Conservation (phyloP, 2,329 filamentous ascomycete genomes). For the Fusarium sp. region DNA sequence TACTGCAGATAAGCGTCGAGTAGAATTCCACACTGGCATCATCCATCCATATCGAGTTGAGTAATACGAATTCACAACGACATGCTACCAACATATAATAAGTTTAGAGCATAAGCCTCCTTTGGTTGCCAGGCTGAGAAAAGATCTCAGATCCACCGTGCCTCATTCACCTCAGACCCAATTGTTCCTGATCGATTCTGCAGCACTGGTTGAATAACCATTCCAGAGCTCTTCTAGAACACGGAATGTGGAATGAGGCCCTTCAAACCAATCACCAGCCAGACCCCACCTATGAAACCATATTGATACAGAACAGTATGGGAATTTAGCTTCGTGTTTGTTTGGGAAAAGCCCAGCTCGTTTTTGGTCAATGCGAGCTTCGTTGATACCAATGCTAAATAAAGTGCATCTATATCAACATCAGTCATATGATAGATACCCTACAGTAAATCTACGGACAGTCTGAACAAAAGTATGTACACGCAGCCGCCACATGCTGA, state of each 20-base stretch:
- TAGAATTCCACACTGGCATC: constrained; percentile 1
- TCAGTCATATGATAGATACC: not conserved
- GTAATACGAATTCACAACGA: not conserved
- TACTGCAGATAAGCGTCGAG: not conserved
- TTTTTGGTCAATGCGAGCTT: constrained; percentile 7
- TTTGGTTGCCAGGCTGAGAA: not conserved
- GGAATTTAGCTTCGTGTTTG: not conserved
- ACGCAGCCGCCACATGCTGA: constrained; percentile 43
- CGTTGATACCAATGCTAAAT: not conserved
- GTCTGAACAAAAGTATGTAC: constrained; percentile 18
- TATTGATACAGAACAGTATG: constrained; percentile 12
- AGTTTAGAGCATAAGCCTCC: not conserved
- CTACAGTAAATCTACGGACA: not conserved
- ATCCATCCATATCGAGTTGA: not conserved
- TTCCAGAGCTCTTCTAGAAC: constrained; percentile 27
- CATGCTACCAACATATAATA: not conserved
- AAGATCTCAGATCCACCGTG: not conserved
- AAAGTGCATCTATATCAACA: constrained; percentile 1
- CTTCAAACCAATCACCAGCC: not conserved
- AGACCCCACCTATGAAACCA: constrained; percentile 28
- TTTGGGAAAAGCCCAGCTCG: constrained; percentile 3
- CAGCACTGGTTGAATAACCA: not conserved
- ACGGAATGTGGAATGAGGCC: not conserved
- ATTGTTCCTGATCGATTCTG: not conserved
- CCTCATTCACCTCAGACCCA: not conserved